A percentile compares a stretch with the other conserved stretches of the same genome.
These are phyloP conservation scores for Teratosphaeria epicoccoides DNA, from an alignment of 2,329 filamentous ascomycete species.

Conservation along the genomic window DNA sequence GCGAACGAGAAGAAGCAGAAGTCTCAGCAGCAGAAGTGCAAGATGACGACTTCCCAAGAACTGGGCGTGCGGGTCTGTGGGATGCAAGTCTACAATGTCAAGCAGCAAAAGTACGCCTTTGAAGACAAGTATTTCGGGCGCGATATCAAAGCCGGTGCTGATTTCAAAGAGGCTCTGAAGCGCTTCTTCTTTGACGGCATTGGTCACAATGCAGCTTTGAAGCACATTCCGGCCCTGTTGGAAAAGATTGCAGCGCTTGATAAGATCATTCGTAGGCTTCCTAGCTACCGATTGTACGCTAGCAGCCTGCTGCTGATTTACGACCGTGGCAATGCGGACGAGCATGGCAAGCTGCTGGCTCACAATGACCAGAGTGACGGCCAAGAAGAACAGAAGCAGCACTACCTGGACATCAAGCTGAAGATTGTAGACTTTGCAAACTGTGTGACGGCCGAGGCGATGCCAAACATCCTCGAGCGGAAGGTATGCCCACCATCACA, in stretches of 20 bases:
- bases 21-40: slow-evolving; percentile 87
- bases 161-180: slow-evolving; percentile 81
- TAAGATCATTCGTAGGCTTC: slow-evolving; percentile 65
- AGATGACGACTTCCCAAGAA: slow-evolving; percentile 79
- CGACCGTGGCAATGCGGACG: slow-evolving; percentile 62
- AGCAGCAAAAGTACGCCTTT: slow-evolving; percentile 77
- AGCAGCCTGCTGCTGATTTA: slow-evolving; percentile 93
- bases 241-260: slow-evolving; percentile 77
- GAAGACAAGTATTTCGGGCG: slow-evolving; percentile 97
- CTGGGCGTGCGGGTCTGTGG: slow-evolving; percentile 90
- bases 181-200: slow-evolving; percentile 86
- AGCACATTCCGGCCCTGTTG: slow-evolving; percentile 79
- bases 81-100: slow-evolving; percentile 89
- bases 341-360: slow-evolving; percentile 31
- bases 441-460: slow-evolving; percentile 80
- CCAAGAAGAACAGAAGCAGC: slow-evolving; percentile 3
- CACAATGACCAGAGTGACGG: slow-evolving; percentile 2
- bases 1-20: slow-evolving; percentile 84
- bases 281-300: slow-evolving; percentile 88
- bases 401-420: slow-evolving; percentile 56
- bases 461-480: slow-evolving; percentile 33
- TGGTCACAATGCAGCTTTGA: slow-evolving; percentile 65
- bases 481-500: slow-evolving; percentile 66
- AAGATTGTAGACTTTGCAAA: slow-evolving; percentile 99
- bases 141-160: slow-evolving; percentile 70